Conservation (phyloP, 495 filamentous ascomycete genomes). For the Glarea lozoyensis region DNA sequence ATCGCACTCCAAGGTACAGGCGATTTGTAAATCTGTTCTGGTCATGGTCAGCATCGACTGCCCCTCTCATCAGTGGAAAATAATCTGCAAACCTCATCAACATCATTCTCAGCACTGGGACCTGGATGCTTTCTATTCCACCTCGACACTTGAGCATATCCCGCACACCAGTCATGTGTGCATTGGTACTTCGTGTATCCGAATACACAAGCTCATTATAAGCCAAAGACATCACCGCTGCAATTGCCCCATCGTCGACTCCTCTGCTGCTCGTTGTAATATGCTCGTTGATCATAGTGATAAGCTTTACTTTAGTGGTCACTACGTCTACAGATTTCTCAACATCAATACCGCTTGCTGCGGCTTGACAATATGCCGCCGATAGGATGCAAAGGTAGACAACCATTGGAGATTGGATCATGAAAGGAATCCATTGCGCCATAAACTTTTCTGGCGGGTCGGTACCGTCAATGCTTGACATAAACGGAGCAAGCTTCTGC, state of each 20-base stretch:
- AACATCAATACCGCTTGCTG: conserved; percentile 5
- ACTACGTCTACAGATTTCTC: conserved; percentile 12
- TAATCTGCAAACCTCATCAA: conserved; percentile 9
- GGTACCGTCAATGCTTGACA: conserved; percentile 14
- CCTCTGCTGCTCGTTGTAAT: conserved; percentile 21
- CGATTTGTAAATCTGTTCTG: conserved; percentile 18
- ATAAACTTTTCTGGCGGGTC: conserved; percentile 5
- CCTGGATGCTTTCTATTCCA: conserved; percentile 9
- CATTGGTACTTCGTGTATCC: conserved; percentile 12
- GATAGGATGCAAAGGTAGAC: conserved; percentile 9
- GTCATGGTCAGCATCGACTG: not conserved
- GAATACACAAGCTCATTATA: conserved; percentile 25
- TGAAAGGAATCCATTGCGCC: conserved; percentile 9
- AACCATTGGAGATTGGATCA: conserved; percentile 13
- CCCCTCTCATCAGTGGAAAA: not conserved
- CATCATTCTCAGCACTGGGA: conserved; percentile 6
- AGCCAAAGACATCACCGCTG: conserved; percentile 28
- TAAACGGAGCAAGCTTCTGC: conserved; percentile 9
- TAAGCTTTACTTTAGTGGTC: conserved; percentile 9
- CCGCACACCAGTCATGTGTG: conserved; percentile 18
- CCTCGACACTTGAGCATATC: conserved; percentile 16
- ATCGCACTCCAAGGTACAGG: conserved; percentile 15
- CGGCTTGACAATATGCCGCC: conserved; percentile 14
- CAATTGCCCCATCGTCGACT: conserved; percentile 27
- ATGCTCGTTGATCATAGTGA: conserved; percentile 27